These are phyloP conservation scores for Fusarium poae DNA, from an alignment of 2,329 filamentous ascomycete species.

Conservation along the genomic window DNA sequence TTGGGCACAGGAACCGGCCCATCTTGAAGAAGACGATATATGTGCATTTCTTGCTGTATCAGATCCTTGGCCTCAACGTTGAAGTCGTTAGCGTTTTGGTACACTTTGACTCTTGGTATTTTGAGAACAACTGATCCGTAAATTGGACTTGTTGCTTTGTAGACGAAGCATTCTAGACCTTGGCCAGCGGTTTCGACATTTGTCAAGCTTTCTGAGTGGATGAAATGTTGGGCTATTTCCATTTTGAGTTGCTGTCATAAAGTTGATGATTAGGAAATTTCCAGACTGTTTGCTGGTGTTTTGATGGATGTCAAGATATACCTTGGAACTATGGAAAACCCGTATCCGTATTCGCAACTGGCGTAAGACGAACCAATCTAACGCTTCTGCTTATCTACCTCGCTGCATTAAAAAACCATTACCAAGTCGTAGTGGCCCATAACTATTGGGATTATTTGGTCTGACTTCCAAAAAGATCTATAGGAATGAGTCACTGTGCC, in stretches of 20 bases:
- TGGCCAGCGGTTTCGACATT: slow-evolving; percentile 1
- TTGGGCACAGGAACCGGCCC: not conserved
- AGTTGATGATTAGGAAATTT: too few relatives aligned
- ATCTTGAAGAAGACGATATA: slow-evolving; percentile 5
- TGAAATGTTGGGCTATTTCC: not conserved
- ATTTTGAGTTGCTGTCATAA: not conserved
- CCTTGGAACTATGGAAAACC: not conserved
- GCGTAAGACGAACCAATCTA: not conserved
- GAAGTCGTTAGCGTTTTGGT: slow-evolving; percentile 14
- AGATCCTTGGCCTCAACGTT: not conserved
- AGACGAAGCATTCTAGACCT: slow-evolving; percentile 27
- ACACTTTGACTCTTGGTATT: slow-evolving; percentile 14
- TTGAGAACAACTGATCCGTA: slow-evolving; percentile 16
- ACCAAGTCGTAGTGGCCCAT: not conserved
- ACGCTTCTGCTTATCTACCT: not conserved
- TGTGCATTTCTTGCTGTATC: slow-evolving; percentile 14
- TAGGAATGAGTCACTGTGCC: not conserved
- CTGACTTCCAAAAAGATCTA: too few relatives aligned
- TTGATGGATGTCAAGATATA: not conserved
- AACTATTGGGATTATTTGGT: not conserved
- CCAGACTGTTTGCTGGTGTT: accelerated
- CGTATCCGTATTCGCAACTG: not conserved
- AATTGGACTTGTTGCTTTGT: not conserved
- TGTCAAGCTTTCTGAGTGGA: not conserved
- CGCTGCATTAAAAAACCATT: not conserved